Base-by-base conservation (phyloP, 2,329 filamentous ascomycete species). In the Cadophora gregata region DNA sequence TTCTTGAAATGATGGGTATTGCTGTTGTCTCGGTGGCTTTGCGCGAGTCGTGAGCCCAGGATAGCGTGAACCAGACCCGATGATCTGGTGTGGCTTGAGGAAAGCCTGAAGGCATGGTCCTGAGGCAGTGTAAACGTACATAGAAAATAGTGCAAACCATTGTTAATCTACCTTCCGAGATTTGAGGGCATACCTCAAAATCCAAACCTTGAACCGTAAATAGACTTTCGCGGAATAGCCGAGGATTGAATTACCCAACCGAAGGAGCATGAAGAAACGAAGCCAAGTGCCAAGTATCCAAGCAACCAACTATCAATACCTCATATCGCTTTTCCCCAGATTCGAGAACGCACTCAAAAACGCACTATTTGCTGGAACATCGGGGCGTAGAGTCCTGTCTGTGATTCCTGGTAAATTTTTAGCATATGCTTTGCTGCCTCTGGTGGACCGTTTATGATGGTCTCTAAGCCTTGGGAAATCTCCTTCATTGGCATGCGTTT, bases 361-460 rank as follows among this genome's bases (percentile, higher is more conserved):
- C 48, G 69, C 27, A 58, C 62, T 65, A 71, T 64, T n/a, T 12
- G 66, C 66, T 14, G 69, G 67, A 14, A 71, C 63, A 68, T 68
- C 69, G 1, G 59, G 58, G n/a, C 65, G 9, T 6, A 72, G 4
- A 19, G 47, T 70, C 16, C 69, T 31, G 0, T 59, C 63, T 4
- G 68, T 67, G 21, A 65, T 16, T 36, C 59, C 14, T 69, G 29
- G 69, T 67, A 72, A 21, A 33, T 21, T 14, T 25, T 69, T 25
- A 67, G 33, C 24, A 56, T 38, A 24, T 45, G 59, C 36, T 69
- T 69, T 6, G 62, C 58, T 21, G 67, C 47, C 12, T 69, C 64
- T 6, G 27, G 29, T 4, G 62, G 62, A 19, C 64, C 66, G 48
- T 67, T 6, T 12, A 68, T 33, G 21, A 67, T 65, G 25, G 50